Evolutionary conservation across 1,284 basidiomycete genomes (phyloP), one percentile per base, ranked within the genome.

Genomic region (Microbotryum violaceum): DNA sequence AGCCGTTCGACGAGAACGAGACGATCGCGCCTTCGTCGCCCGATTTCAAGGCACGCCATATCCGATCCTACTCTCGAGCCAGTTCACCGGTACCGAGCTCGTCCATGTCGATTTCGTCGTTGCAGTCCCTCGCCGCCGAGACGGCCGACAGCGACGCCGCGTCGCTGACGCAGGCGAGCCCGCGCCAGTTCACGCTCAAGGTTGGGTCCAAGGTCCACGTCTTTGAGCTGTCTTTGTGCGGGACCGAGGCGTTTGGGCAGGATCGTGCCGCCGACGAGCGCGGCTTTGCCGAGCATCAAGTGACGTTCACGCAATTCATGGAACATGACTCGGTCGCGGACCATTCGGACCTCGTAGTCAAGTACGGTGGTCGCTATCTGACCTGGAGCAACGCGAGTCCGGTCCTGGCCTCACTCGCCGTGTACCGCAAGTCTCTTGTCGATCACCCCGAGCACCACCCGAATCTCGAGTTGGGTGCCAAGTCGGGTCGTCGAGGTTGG

Each of bases 231-330:
- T 71, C 75, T n/a, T 56, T 78, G 20, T 76, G 75, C 52, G 75
- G 72, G 1, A 63, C 63, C 42, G 74, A 75, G 10, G 71, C 70
- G 7, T 74, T 73, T 53, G 70, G 71, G 12, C 66, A 69, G 33
- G 70, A 71, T 14, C 58, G 59, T 45, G 69, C 61, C 23, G 61
- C 63, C 7, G 71, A 76, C 57, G 71, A 73, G 7, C 68, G 73
- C 4, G 66, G 68, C 0, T 81, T 81, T 60, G 58, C 73, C 27
- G 71, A 74, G n/a, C 74, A 76, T 18, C 74, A 78, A 12, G 70
- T 82, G n/a, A 75, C 78, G 8, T 81, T 78, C 70, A 74, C 77
- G 64, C 73, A 74, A 20, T 82, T 82, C 68, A 74, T 80, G 54
- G 75, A 78, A 60, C 77, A 80, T 56, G 72, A 75, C 2, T 70